phyloP scores from a whole-genome alignment of 2,329 filamentous ascomycete genomes.

The Pyrenophora tritici-repentis region DNA sequence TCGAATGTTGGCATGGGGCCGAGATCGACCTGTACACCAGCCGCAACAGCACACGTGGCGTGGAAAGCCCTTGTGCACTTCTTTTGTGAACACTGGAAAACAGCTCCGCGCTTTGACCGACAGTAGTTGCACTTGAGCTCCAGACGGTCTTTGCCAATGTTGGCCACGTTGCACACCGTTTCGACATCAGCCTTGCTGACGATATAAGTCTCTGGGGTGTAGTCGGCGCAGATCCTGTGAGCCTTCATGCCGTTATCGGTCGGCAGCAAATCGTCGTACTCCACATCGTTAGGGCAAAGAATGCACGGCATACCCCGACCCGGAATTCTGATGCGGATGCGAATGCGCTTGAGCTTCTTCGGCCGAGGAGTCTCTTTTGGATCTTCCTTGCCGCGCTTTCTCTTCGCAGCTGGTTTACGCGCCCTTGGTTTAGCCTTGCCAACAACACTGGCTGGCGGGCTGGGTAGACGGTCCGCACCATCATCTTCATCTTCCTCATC shows the following conservation, averaged over 20 bases:
- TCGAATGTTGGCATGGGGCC: conserved; percentile 84
- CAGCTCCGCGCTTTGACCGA: conserved; percentile 90
- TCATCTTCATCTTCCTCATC: conserved; percentile 68
- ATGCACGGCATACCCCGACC: conserved; percentile 82
- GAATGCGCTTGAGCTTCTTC: conserved; percentile 73
- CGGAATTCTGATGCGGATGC: conserved; percentile 72
- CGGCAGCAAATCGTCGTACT: conserved; percentile 77
- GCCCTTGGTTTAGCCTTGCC: conserved; percentile 71
- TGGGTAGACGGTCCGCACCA: conserved; percentile 67
- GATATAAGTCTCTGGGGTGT: conserved; percentile 90
- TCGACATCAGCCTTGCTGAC: conserved; percentile 69
- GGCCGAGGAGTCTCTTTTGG: conserved; percentile 56
- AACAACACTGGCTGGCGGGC: conserved; percentile 75
- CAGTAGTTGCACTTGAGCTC: conserved; percentile 96
- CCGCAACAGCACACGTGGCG: conserved; percentile 88
- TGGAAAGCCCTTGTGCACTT: conserved; percentile 95
- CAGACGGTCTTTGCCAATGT: conserved; percentile 82
- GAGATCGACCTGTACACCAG: conserved; percentile 88
- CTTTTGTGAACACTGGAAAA: conserved; percentile 94
- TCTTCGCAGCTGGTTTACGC: conserved; percentile 70
- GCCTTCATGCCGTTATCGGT: conserved; percentile 88
- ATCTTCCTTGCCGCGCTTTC: conserved; percentile 54
- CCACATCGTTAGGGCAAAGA: conserved; percentile 88
- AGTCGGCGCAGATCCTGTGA: conserved; percentile 86
- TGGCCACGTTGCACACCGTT: conserved; percentile 75